A percentile compares a stretch with the other conserved stretches of the same genome.
These are phyloP conservation scores for Meredithiella fracta DNA, from an alignment of 2,329 filamentous ascomycete species.

Conservation along the genomic window DNA sequence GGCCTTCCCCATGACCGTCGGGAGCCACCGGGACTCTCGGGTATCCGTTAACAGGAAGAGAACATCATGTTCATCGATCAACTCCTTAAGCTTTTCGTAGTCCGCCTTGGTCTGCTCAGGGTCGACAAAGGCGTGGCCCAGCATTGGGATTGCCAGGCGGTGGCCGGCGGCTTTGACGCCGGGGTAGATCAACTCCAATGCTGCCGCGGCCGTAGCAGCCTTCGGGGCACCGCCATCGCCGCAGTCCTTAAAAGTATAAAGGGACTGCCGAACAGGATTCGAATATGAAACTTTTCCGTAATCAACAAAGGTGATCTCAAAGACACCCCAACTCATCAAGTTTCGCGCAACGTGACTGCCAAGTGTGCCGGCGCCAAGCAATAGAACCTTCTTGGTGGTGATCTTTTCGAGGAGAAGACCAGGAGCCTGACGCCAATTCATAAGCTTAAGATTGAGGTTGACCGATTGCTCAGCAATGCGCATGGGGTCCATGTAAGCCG, in stretches of 20 bases:
- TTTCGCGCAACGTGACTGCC: constrained; percentile 88
- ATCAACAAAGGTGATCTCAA: constrained; percentile 90
- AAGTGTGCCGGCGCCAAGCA: constrained; percentile 82
- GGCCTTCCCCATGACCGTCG: constrained; percentile 89
- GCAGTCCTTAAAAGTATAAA: constrained; percentile 85
- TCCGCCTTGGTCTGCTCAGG: constrained; percentile 47
- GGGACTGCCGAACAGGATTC: constrained; percentile 85
- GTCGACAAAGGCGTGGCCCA: constrained; percentile 69
- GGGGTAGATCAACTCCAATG: constrained; percentile 73
- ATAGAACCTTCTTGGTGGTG: constrained; percentile 74
- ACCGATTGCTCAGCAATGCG: constrained; percentile 84
- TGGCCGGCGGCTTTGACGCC: constrained; percentile 71
- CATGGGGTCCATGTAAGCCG: constrained; percentile 82
- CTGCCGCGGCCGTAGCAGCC: constrained; percentile 62
- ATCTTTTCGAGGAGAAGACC: constrained; percentile 74
- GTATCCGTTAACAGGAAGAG: constrained; percentile 98
- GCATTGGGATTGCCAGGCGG: constrained; percentile 81
- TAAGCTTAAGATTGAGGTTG: constrained; percentile 89
- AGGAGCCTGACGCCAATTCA: constrained; percentile 96
- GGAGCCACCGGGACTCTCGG: constrained; percentile 84
- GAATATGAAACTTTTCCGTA: constrained; percentile 88
- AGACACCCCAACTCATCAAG: constrained; percentile 86
- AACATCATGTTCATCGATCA: constrained; percentile 75
- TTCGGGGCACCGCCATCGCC: constrained; percentile 71
- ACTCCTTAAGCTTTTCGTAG: constrained; percentile 53